Evolutionary conservation across 768 basidiomycete genomes (phyloP), one percentile per base, ranked within the genome.

Genomic region (Exsudoporus frostii): DNA sequence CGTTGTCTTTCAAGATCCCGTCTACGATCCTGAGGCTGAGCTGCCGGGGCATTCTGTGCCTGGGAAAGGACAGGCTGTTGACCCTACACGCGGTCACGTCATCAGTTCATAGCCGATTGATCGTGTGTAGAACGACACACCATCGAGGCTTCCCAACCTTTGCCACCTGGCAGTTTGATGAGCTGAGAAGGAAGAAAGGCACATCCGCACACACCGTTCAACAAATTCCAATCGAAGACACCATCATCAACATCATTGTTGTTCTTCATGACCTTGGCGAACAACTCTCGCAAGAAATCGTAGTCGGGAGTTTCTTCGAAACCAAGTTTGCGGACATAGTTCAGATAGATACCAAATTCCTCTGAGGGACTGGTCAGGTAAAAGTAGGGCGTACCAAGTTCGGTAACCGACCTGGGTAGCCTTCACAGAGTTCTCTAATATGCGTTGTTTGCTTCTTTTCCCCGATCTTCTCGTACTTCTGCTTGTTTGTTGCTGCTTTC

Each of bases 401-500:
- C 53, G 44, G 38, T 49, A 36, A 68, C 80, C 56, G 61, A 92
- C 92, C 93, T 45, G 97, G 96, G 76, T 88, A 94, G 52, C 92
- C 91, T 63, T 98, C 97, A 65, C 88, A 92, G 24, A 99, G 80
- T 67, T 99, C 97, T 75, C 92, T 96, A 71, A 99, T 98, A 7
- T 90, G 89, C 27, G 97, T 98, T 14, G 90, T 90, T 76, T 98
- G 97, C 80, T 93, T 99, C 87, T 99, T 99, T 79, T 99, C 96
- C 58, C 96, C 96, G 71, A 99, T 99, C 80, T 98, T 99, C 79
- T 99, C 96, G 76, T 99, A 99, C 79, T 98, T 92, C 72, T 98
- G 97, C 78, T 99, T 99, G 79, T 99, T 98, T 46, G 95, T 99
- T 27, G 97, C 97, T 32, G 97, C 97, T 75, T 98, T 98, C 53